Base-by-base conservation (phyloP, 805 yeast genomes). In the Lipomyces oligophaga region DNA sequence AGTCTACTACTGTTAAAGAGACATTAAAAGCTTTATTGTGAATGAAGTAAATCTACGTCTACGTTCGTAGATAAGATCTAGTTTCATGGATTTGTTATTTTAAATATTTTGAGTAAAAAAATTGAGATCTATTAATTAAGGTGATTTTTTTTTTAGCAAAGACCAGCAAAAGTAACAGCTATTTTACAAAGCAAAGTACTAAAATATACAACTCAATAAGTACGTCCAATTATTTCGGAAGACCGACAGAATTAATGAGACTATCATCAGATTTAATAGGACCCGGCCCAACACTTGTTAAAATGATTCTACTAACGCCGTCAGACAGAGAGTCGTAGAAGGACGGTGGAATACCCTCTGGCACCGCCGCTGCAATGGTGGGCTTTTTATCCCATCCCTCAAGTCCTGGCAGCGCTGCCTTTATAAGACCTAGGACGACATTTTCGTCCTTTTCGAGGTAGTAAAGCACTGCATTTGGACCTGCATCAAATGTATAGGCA, bases 401-500 rank as follows among this genome's bases (percentile, higher is more conserved):
- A 39, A 83, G 78, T 40, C 74, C 60, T 39, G 67, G 66, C 61
- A 87, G 81, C 54, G 77, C 73, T 46, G 73, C 70, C 66, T 81
- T 71, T 49, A 93, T 69, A 55, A 85, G 73, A 3, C 88, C 81
- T 58, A 90, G 75, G 5, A 93, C 80, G 52, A 71, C 73, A n/a
- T 68, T 59, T 67, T 88, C 96, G 67, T 90, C 78, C 60, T 80
- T 73, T 56, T 76, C 76, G 63, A 82, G 80, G 64, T 93, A 93
- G 70, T 93, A 93, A 52, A 93, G 77, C 36, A 93, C 99, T 18
- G 97, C 96, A 68, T 93, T 93, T 67, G 99, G 98, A 63, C 99
- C 99, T 26, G 99, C 99, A 67, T 93, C 99, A 63, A 84, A 93
- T 1, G 99, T 93, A 68, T 93, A 93, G 31, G 97, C 97, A 10